Evolutionary conservation across 129 eudicot genomes (phyloP), one percentile per base, ranked within the genome.

Genomic region (Pseudognaphalium luteoalbum): DNA sequence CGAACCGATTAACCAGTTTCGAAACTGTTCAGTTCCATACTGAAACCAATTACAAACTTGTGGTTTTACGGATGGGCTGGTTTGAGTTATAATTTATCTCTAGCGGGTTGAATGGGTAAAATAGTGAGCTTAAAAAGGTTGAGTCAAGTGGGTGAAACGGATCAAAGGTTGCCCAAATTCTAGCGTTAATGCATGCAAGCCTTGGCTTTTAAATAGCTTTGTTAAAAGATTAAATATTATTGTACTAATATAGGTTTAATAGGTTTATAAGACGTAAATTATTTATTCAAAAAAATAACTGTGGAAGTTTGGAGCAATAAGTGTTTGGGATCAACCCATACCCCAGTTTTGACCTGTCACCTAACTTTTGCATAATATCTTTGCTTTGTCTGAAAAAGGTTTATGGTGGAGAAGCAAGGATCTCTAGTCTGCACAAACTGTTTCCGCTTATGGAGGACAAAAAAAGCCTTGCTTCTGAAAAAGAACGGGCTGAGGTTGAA

Each of bases 381-480:
- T 39, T 69, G 30, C n/a, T 68, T 15, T 41, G 50, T 39, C 34
- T 6, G 3, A 4, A 35, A 70, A 85, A 94, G 98, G 98, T 94
- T 8, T 94, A 94, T 51, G 98, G 98, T 35, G 98, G 98, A 67
- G 97, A 91, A 81, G 98, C 96, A 50, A 86, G 97, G 79, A 87
- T 94, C 61, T 91, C 98, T 35, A 68, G 91, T 2, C 78, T 94
- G 47, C 85, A 90, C 15, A 84, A 83, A 69, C 29, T 94, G 82
- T 94, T 91, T 80, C 98, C 98, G 8, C 78, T 83, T 10, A 85
- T 94, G 88, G 98, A 91, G 78, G 98, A 94, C 67, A 94, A 94
- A 77, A 88, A 83, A 74, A 89, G 97, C 62, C 86, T 94, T 61
- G 87, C 92, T 3, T 81, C 97, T 63, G 81, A 85, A n/a, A 86